These are phyloP conservation scores for Tolypocladium album DNA, from an alignment of 2,329 filamentous ascomycete species.

Conservation along the genomic window DNA sequence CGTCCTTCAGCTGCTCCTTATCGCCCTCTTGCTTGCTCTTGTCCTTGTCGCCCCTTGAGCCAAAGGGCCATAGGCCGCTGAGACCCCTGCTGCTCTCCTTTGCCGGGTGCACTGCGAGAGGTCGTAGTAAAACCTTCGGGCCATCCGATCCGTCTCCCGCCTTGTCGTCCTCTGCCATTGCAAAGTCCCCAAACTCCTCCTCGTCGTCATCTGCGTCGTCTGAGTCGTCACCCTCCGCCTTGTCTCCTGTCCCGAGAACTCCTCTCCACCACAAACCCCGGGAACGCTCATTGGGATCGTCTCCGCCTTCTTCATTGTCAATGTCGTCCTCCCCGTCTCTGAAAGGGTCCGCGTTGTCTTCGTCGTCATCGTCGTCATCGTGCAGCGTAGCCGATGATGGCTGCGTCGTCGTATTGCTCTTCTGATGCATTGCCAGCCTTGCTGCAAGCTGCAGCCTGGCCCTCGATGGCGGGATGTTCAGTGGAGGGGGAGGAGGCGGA, in stretches of 20 bases:
- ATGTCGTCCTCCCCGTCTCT: slow-evolving; percentile 45
- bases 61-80: slow-evolving; percentile 48
- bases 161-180: slow-evolving; percentile 45
- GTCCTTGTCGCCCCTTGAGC: slow-evolving; percentile 24
- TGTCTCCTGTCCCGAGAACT: slow-evolving; percentile 25
- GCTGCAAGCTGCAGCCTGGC: slow-evolving; percentile 86
- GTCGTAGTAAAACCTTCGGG: slow-evolving; percentile 40
- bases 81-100: slow-evolving; percentile 29
- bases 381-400: slow-evolving; percentile 31
- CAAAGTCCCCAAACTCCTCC: slow-evolving; percentile 60
- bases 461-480: slow-evolving; percentile 78
- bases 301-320: slow-evolving; percentile 42
- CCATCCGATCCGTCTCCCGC: slow-evolving; percentile 14
- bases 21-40: slow-evolving; percentile 16
- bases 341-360: slow-evolving; percentile 28
- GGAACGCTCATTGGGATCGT: slow-evolving; percentile 22
- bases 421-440: slow-evolving; percentile 65
- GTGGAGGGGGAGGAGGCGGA: slow-evolving; percentile 62
- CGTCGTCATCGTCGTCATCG: slow-evolving; percentile 28
- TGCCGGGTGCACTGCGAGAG: slow-evolving; percentile 41
- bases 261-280: slow-evolving; percentile 40
- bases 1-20: slow-evolving; percentile 14
- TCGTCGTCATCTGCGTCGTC: slow-evolving; percentile 46
- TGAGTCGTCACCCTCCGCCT: slow-evolving; percentile 33
- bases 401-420: slow-evolving; percentile 41